Conservation (phyloP, 2,329 filamentous ascomycete species). For the Beauveria asiatica region DNA sequence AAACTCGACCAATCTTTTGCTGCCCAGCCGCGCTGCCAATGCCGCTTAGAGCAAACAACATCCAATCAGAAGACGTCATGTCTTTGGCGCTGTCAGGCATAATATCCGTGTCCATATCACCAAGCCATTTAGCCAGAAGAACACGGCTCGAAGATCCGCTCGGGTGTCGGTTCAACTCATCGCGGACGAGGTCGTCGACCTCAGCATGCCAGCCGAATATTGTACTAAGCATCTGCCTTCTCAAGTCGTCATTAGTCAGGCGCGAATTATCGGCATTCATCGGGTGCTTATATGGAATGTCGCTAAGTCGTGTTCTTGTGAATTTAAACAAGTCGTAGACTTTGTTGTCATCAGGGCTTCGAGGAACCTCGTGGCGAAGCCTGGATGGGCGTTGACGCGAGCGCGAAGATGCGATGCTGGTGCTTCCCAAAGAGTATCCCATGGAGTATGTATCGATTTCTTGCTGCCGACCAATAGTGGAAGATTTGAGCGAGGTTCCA, state of each 20-base stretch:
- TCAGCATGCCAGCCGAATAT: conserved; percentile 95
- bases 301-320: conserved; percentile 69
- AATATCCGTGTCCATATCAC: conserved; percentile 72
- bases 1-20: conserved; percentile 83
- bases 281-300: conserved; percentile 72
- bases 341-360: conserved; percentile 60
- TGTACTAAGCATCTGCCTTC: conserved; percentile 82
- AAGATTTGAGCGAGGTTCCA: conserved; percentile 40
- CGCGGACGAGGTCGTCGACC: conserved; percentile 68
- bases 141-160: conserved; percentile 69
- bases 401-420: conserved; percentile 38
- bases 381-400: conserved; percentile 52
- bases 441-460: conserved; percentile 48
- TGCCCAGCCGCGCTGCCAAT: conserved; percentile 70
- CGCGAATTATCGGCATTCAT: conserved; percentile 47
- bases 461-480: conserved; percentile 20
- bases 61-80: conserved; percentile 95
- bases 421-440: conserved; percentile 29
- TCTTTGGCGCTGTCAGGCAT: conserved; percentile 73
- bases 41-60: conserved; percentile 83
- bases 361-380: conserved; percentile 70
- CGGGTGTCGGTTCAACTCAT: conserved; percentile 72
- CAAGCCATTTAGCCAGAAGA: conserved; percentile 85
- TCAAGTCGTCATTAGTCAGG: conserved; percentile 69
- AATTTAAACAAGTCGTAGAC: conserved; percentile 79